Base-by-base conservation (phyloP, 2,329 filamentous ascomycete genomes). In the Calonectria pseudoturangicola region DNA sequence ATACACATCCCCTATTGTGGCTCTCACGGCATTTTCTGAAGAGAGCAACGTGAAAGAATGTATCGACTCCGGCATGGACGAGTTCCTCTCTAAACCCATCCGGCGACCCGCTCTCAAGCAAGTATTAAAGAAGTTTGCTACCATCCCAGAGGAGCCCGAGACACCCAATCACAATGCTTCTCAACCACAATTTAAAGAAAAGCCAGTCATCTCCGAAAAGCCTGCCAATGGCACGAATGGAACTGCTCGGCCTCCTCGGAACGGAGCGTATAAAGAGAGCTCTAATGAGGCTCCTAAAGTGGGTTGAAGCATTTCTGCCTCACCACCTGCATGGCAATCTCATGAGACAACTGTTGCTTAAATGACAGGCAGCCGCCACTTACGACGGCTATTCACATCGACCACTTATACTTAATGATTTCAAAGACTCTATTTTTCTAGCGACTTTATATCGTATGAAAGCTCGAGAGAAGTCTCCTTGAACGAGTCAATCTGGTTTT, bases 11-110 rank as follows among this genome's bases (percentile, higher is more conserved):
- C 96, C 96, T 0, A 98, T 98, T 73, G 95, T 98, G 16, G 96
- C 96, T 0, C 86, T 98, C 54, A 98, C 95, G 13, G 96, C 96
- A 2, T 98, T 98, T 79, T 92, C 94, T 0, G 95, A 98, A 81
- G 95, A 98, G 82, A 95, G 92, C 83, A 98, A 98, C 79, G 92
- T 96, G 54, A 93, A 93, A 83, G 94, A 96, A 81, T 94, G 94
- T 83, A 93, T 97, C 82, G 95, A 96, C 72, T 95, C 93, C 2
- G 96, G 96, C 68, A 98, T 98, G 95, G 91, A 98, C 80, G 95
- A 95, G 85, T 98, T 98, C 83, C 87, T 98, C 21, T 88, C 89
- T 79, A 93, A 93, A 78, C 91, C 91, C 0, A 97, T 98, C 75
- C 90, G 94, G 62, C 87, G 95, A n/a, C 94, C 94, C 1, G 94